Evolutionary conservation across 805 yeast genomes (phyloP).

Genomic region (Clavispora carvajalis): DNA sequence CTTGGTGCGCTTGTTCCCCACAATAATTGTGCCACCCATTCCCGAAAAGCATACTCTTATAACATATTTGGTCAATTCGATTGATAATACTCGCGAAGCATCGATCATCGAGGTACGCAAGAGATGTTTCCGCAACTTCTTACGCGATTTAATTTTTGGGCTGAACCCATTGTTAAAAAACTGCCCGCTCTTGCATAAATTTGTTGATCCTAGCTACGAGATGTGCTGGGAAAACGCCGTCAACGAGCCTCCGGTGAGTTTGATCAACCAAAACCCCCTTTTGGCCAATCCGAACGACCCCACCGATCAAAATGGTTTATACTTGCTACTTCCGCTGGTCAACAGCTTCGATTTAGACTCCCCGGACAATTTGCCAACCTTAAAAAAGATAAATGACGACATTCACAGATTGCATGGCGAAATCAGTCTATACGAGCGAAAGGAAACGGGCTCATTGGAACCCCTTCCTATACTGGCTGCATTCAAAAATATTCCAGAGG

Average conservation of each 20-base stretch:
- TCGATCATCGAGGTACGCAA: slow-evolving; percentile 44
- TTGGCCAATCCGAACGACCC: slow-evolving; percentile 49
- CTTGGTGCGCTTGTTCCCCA: slow-evolving; percentile 34
- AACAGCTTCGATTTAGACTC: slow-evolving; percentile 32
- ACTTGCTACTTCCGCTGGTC: slow-evolving; percentile 42
- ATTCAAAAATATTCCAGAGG: slow-evolving; percentile 26
- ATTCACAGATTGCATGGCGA: slow-evolving; percentile 29
- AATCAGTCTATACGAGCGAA: slow-evolving; percentile 24
- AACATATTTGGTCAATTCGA: slow-evolving; percentile 35
- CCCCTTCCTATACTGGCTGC: slow-evolving; percentile 9
- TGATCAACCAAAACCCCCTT: slow-evolving; percentile 43
- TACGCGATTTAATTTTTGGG: slow-evolving; percentile 34
- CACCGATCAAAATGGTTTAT: slow-evolving; percentile 48
- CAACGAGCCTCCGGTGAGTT: slow-evolving; percentile 40
- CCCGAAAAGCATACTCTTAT: slow-evolving; percentile 46
- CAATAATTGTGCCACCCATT: slow-evolving; percentile 38
- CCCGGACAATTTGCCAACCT: slow-evolving; percentile 26
- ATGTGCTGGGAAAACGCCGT: slow-evolving; percentile 47
- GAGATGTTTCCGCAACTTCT: slow-evolving; percentile 40
- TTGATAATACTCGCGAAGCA: slow-evolving; percentile 31
- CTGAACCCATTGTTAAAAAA: slow-evolving; percentile 24
- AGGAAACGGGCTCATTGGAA: slow-evolving; percentile 13
- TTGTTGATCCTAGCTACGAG: slow-evolving; percentile 47
- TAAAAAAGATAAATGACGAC: slow-evolving; percentile 32
- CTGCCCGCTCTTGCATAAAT: slow-evolving; percentile 39